Evolutionary conservation across 2,329 filamentous ascomycete species (phyloP).

Genomic region (Boeremia lycopersici): DNA sequence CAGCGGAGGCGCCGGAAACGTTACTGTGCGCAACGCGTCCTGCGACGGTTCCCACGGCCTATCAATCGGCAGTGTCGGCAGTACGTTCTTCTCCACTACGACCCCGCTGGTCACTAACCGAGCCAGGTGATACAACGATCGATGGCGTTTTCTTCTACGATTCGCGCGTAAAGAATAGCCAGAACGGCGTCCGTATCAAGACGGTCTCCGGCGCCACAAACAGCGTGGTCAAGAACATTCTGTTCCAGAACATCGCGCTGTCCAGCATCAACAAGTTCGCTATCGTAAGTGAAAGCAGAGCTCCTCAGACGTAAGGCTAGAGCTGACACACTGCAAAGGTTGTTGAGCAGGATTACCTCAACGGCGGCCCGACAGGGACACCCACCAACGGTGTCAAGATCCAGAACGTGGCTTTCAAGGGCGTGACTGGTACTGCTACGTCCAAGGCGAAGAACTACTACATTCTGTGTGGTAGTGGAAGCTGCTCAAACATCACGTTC

Average conservation of each 20-base stretch:
- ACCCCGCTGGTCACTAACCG: neutral
- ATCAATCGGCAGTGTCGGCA: slow-evolving; percentile 64
- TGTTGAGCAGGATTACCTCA: slow-evolving; percentile 59
- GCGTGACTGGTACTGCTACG: slow-evolving; percentile 49
- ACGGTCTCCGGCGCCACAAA: slow-evolving; percentile 59
- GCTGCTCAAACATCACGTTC: slow-evolving; percentile 62
- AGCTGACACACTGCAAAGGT: slow-evolving; percentile 17
- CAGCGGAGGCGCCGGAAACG: slow-evolving; percentile 58
- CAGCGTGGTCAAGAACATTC: slow-evolving; percentile 52
- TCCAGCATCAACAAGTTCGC: slow-evolving; percentile 54
- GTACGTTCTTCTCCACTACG: slow-evolving; percentile 52
- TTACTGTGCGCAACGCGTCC: slow-evolving; percentile 46
- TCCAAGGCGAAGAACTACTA: slow-evolving; percentile 51
- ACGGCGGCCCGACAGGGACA: slow-evolving; percentile 50
- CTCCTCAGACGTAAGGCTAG: neutral
- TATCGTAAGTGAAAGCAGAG: slow-evolving; percentile 37
- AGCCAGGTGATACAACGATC: slow-evolving; percentile 50
- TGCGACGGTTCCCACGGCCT: slow-evolving; percentile 63
- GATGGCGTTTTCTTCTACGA: slow-evolving; percentile 58
- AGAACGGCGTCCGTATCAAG: slow-evolving; percentile 65
- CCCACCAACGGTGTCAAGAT: slow-evolving; percentile 57
- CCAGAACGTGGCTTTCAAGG: slow-evolving; percentile 49
- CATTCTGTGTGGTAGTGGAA: slow-evolving; percentile 60
- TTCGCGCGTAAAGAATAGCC: slow-evolving; percentile 56
- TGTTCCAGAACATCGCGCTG: slow-evolving; percentile 55